Percentiles rank a stretch among this genome's conserved stretches.
Evolutionary conservation across 805 yeast genomes (phyloP).

Genomic region (Clavispora asparagi): DNA sequence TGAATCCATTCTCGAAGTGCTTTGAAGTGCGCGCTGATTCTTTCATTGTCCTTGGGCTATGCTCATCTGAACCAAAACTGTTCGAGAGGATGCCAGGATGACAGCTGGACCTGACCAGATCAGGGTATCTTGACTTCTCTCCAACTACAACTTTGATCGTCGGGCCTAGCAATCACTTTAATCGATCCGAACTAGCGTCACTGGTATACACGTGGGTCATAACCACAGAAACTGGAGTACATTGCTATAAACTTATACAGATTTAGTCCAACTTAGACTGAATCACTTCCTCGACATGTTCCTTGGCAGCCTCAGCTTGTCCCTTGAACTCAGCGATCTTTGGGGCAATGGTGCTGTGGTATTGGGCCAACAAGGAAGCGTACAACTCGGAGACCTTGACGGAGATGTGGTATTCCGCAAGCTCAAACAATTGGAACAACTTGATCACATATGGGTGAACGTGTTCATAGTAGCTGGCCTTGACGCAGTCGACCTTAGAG

Average conservation of each 20-base stretch:
- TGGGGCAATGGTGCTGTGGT: constrained; percentile 17
- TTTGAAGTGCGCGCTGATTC: neutral
- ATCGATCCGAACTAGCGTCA: no score
- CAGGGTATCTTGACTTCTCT: no score
- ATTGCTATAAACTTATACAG: neutral
- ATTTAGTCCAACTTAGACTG: constrained; percentile 11
- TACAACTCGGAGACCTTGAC: constrained; percentile 18
- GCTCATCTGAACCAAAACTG: no score
- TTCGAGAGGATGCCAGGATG: no score
- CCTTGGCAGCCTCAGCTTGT: neutral
- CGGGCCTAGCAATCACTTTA: no score
- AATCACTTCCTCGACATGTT: constrained; percentile 8
- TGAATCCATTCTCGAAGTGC: neutral
- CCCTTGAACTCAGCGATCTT: constrained; percentile 8
- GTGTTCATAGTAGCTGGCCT: constrained; percentile 18
- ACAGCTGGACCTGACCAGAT: no score
- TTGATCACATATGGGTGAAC: constrained; percentile 28
- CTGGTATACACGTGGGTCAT: no score
- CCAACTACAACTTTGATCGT: no score
- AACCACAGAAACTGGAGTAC: neutral
- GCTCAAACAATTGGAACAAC: constrained; percentile 29
- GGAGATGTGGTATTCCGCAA: constrained; percentile 27
- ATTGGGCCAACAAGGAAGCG: constrained; percentile 16
- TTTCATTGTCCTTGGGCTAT: no score
- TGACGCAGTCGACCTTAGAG: constrained; percentile 21